These are phyloP conservation scores for Leccinum sublutescens DNA, from an alignment of 768 basidiomycete genomes.

Conservation along the genomic window DNA sequence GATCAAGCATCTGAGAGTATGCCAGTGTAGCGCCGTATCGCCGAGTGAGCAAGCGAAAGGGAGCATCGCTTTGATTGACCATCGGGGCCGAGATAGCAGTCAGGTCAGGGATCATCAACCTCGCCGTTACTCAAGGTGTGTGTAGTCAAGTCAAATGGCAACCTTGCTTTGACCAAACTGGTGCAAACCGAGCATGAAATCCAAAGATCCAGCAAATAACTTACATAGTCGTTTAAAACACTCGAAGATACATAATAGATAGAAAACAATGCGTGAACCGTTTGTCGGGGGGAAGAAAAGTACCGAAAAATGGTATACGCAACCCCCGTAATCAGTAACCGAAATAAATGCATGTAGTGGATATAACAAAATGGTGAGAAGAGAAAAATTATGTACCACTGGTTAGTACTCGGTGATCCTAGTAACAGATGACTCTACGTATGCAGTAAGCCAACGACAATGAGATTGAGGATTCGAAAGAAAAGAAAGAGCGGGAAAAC, in stretches of 20 bases:
- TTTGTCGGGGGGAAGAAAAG: not conserved
- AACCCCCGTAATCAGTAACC: conserved; percentile 8
- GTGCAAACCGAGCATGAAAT: not conserved
- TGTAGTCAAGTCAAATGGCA: not conserved
- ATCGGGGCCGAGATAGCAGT: conserved; percentile 64
- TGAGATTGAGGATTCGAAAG: conserved; percentile 3
- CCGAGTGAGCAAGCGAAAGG: conserved; percentile 63
- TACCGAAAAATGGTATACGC: conserved; percentile 21
- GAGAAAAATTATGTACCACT: conserved; percentile 1
- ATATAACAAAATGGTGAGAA: conserved; percentile 20
- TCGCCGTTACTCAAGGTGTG: not conserved
- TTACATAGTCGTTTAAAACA: conserved; percentile 13
- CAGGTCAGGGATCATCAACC: conserved; percentile 26
- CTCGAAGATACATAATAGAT: conserved; percentile 16
- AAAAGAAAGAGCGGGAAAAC: not conserved
- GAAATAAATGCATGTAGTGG: conserved; percentile 20
- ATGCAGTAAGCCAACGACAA: conserved; percentile 9
- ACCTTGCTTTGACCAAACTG: not conserved
- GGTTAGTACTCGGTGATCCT: conserved; percentile 2
- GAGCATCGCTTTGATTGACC: conserved; percentile 78
- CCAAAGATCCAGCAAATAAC: conserved; percentile 11
- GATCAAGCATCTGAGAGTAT: conserved; percentile 77
- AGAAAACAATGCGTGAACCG: conserved; percentile 2
- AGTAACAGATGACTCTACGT: conserved; percentile 13
- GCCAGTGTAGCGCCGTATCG: conserved; percentile 63